Evolutionary conservation across 768 basidiomycete species (phyloP), one percentile per base, ranked within the genome.

Genomic region (Phylloporus sp.): DNA sequence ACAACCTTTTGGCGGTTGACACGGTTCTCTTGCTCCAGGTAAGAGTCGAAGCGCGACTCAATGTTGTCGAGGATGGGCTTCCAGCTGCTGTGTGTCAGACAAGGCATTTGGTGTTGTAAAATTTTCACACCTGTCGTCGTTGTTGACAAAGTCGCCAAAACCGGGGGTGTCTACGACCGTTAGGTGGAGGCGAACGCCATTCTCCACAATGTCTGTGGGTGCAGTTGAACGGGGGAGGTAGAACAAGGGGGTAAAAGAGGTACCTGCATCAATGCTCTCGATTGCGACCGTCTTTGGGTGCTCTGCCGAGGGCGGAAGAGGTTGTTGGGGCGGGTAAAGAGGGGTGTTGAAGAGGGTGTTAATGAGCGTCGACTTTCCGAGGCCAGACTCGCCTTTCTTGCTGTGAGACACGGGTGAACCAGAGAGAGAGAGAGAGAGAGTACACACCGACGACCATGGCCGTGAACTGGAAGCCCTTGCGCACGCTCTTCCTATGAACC

Each of bases 161-260:
- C 97, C 97, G 50, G 97, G 97, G 26, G 95, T 99, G 69, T 99
- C 97, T 57, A 99, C 97, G 55, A 99, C 95, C n/a, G 94, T 98
- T 50, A 99, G 75, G 67, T 94, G 93, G 39, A 98, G 83, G 60
- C 95, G 84, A 36, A 98, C 97, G 53, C 95, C 95, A 54, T 89
- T 95, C 77, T 99, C 97, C 76, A 98, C 95, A 65, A 99, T 98
- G 69, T 99, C 97, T 97, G 71, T 66, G 70, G 59, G 34, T 56
- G 56, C 49, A 49, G 52, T 59, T 62, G 59, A 62, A 31, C 1
- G 20, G 1, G 27, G n/a, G 1, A 39, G 40, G 58, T 45, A 3
- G 8, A 10, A 26, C 16, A 31, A 44, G 6, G 7, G 1, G 27
- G 4, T 23, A 1, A 32, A 0, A 9, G 18, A 57, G 80, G 61